Base-by-base conservation (phyloP, 2,329 filamentous ascomycete species). In the Sclerotiophoma versabilis region DNA sequence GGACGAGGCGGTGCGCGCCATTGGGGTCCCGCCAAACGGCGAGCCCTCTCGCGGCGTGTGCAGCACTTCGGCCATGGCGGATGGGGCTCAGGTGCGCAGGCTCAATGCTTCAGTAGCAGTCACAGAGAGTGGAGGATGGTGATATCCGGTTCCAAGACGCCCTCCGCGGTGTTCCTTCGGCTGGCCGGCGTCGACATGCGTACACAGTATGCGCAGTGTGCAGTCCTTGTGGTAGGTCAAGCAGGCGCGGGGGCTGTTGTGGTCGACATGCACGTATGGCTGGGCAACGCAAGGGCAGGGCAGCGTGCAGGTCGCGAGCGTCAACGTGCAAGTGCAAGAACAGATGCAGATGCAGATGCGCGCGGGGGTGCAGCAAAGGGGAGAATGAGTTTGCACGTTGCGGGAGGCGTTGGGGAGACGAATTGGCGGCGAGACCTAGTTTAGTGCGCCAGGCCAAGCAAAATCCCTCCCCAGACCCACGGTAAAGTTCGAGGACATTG, bases 1-100 rank as follows among this genome's bases (percentile, higher is more conserved):
- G 26, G 79, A 79, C 33, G 76, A 78, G 73, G 57, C 75, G 73
- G 58, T 81, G 70, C 49, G 75, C 64, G 48, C 73, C 69, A 49
- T 69, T 60, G 50, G 75, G 63, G 48, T 11, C n/a, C 26, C 52
- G 54, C 58, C 58, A 62, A 78, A 81, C 61, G 76, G 70, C 57
- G 62, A 55, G 46, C 49, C 49, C 47, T 68, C 58, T 34, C 57
- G 51, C 27, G 56, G 62, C 44, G 58, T 55, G 45, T 57, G 43
- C 25, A 76, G 73, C 23, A 76, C 75, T 50, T 80, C 75, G 27
- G 76, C 72, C 69, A 78, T 75, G 65, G 62, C 64, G 51, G 39
- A 25, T n/a, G 41, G 50, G 15, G 54, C 38, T 25, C 27, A 7
- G 49, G 49, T 37, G 47, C 34, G 23, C 26, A 8, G 50, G 45